These are phyloP conservation scores for Arabidopsis suecica DNA, from an alignment of 345 rosid species.

Conservation along the genomic window DNA sequence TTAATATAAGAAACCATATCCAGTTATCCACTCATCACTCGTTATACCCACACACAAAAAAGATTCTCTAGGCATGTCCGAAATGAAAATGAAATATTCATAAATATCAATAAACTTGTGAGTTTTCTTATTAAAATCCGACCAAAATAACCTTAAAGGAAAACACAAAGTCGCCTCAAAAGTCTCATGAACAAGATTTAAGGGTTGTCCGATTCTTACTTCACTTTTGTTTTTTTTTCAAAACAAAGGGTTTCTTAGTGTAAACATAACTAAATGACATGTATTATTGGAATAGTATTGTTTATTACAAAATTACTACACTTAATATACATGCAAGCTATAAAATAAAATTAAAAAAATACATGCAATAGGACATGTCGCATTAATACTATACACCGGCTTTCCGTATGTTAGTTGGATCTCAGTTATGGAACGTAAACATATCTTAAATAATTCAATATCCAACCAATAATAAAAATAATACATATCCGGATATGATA, in stretches of 20 bases:
- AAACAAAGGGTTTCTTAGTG: not conserved
- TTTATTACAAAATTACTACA: not conserved
- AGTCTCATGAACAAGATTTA: not conserved
- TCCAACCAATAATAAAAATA: not conserved
- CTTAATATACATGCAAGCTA: too few species aligned
- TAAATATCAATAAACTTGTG: not conserved
- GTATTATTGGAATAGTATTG: slow-evolving; percentile 8
- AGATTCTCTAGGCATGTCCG: not conserved
- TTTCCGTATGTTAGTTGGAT: slow-evolving; percentile 23
- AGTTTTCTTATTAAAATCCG: not conserved
- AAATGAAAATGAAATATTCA: not conserved
- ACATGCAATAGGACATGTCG: slow-evolving; percentile 11
- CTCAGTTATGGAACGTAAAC: slow-evolving; percentile 21
- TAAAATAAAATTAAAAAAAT: too few species aligned
- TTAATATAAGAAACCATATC: slow-evolving; percentile 10
- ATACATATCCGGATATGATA: not conserved
- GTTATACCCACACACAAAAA: not conserved
- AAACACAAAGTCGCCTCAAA: slow-evolving; percentile 24
- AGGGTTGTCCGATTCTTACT: not conserved
- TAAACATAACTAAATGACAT: not conserved
- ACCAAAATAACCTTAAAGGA: slow-evolving; percentile 16
- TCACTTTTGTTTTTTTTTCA: not conserved
- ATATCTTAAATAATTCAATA: not conserved
- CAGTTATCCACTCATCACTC: slow-evolving; percentile 15
- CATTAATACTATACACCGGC: slow-evolving; percentile 27